Evolutionary conservation across 495 filamentous ascomycete species (phyloP), one percentile per base, ranked within the genome.

Genomic region (Aspergillus asperescens): DNA sequence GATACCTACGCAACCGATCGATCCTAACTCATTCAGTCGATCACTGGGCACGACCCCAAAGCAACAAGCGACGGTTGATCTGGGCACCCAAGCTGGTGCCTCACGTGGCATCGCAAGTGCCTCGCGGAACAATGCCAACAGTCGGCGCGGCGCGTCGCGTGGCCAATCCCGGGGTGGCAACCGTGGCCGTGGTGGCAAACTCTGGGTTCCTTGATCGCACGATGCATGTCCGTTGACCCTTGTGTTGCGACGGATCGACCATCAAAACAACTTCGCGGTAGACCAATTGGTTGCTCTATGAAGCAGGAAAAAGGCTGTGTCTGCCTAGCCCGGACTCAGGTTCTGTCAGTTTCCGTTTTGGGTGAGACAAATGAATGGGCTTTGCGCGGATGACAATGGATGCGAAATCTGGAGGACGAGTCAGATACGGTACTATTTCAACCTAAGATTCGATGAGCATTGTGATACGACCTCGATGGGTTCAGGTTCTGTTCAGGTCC

Each of bases 1-100:
- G 53, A 70, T 75, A 19, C 75, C 75, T 4, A 78, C 73, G 5
- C 65, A 75, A 51, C 76, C 76, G 3, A 79, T 81, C 47, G 78
- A 81, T 48, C 78, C 78, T 0, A 67, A 81, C 57, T 80, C 78
- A 3, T 81, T 78, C 59, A 76, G 70, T 47, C 74, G 78, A 15
- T 68, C 68, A 7, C 60, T 76, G 16, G 63, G 60, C 4, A 42
- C 55, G 1, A 52, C 32, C 25, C 34, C 55, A 16, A 70, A 66
- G 24, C 64, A 70, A 52, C 60, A 56, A 7, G 23, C 58, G 3
- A 62, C 69, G 3, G 63, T 71, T 23, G 73, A 75, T 44, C 55
- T 70, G 45, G 71, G 62, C 55, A 67, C 62, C 0, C 72, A 69
- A 46, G 56, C 66, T 16, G 71, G 66, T 7, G 64, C 67, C 15